phyloP scores from a whole-genome alignment of 2,329 filamentous ascomycete species.

The Colletotrichum chlorophyti region DNA sequence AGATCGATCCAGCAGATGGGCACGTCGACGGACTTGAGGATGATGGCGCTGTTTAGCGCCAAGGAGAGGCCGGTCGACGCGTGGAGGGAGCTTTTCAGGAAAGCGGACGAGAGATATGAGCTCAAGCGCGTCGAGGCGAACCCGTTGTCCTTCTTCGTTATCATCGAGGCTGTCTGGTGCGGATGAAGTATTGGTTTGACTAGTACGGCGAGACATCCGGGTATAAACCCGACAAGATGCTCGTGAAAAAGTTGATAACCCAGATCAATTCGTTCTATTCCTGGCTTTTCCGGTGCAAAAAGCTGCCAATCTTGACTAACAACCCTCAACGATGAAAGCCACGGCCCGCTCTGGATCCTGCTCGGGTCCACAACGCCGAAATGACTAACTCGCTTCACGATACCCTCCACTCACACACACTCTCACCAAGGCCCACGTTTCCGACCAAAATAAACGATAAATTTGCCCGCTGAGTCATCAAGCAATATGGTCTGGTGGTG shows the following conservation, averaged over 20 bases:
- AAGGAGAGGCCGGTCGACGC: conserved; percentile 53
- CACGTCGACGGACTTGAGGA: conserved; percentile 53
- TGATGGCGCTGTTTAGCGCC: conserved; percentile 57
- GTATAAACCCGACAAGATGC: no score
- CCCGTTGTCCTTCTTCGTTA: conserved; percentile 43
- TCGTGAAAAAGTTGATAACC: no score
- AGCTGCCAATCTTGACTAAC: no score
- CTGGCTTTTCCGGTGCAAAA: no score
- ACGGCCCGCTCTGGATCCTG: neutral
- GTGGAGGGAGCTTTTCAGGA: conserved; percentile 52
- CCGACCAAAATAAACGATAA: no score
- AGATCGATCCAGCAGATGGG: conserved; percentile 46
- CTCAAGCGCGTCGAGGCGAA: conserved; percentile 43
- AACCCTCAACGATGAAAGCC: no score
- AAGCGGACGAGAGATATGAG: conserved; percentile 53
- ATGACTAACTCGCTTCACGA: conserved; percentile 7
- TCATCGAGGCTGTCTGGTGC: conserved; percentile 46
- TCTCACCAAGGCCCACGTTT: no score
- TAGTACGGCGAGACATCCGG: no score
- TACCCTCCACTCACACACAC: conserved; percentile 7
- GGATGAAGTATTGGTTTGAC: conserved; percentile 24
- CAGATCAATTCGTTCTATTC: no score
- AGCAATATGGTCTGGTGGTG: conserved; percentile 33
- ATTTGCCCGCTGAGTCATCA: neutral
- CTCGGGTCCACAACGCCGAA: neutral